Base-by-base conservation (phyloP, 2,329 filamentous ascomycete genomes). In the Ophiosphaerella herpotricha region DNA sequence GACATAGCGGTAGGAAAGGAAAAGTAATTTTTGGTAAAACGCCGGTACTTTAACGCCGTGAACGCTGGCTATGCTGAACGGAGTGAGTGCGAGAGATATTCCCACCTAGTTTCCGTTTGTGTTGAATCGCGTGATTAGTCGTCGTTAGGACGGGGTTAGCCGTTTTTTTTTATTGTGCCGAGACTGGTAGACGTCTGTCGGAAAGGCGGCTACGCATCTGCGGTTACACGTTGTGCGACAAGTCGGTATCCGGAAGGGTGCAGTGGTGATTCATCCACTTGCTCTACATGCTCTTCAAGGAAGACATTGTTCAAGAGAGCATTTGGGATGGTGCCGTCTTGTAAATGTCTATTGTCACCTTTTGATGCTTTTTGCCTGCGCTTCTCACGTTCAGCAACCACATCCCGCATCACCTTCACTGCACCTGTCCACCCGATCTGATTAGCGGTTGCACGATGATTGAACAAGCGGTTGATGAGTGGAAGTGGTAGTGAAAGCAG, bases 401-500 rank as follows among this genome's bases (percentile, higher is more conserved):
- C 72, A 32, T 73, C 67, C 13, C 70, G 73, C 68, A 77, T 73
- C 44, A 77, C 64, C 34, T 68, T 72, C 4, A 61, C 66, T n/a
- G 75, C 67, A 2, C 69, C 73, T 18, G 68, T 60, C 55, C 64
- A 68, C 12, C 75, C 75, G 14, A 79, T 60, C 31, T 72, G 72
- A 14, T 66, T 71, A 36, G 81, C 82, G 7, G 85, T 77, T 23
- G 78, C 78, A 11, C 77, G 78, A 43, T 84, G 84, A 60, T 88
- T 86, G 31, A 91, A 77, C 1, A 90, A 73, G 51, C 80, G 79
- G 70, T 88, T 86, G 21, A 92, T 76, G 24, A 86, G 75, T 12
- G 81, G 76, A 58, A 88, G 89, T 0, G 89, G 89, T 5, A 91
- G 74, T 35, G 89, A 89, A 44, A 90, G 74, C 2, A 92, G 75